Conservation (phyloP, 208 protist species). For the Perkinsela sp. region DNA sequence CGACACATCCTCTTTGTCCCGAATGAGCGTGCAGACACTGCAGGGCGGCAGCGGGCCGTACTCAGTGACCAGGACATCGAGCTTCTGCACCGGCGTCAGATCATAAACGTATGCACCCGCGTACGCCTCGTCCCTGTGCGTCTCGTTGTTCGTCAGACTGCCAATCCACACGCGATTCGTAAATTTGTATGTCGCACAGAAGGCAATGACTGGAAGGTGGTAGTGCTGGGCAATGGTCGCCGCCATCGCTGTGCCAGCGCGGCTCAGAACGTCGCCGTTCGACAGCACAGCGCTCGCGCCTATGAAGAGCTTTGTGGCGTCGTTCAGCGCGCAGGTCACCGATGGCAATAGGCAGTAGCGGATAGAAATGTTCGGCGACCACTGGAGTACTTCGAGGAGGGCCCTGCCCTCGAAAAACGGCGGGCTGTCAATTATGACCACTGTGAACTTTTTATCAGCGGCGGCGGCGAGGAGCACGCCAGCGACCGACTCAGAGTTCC, state of each 20-base stretch:
- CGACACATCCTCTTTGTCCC: conserved; percentile 13
- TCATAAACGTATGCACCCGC: conserved; percentile 24
- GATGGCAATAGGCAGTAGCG: conserved; percentile 72
- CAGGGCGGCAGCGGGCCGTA: conserved; percentile 47
- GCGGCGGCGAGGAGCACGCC: conserved; percentile 14
- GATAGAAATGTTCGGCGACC: conserved; percentile 24
- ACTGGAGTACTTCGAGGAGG: conserved; percentile 29
- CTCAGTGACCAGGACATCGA: conserved; percentile 61
- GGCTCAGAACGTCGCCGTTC: conserved; percentile 72
- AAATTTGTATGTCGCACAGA: conserved; percentile 93
- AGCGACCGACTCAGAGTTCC: conserved; percentile 19
- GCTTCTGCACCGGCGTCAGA: conserved; percentile 36
- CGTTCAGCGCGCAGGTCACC: conserved; percentile 28
- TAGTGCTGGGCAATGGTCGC: conserved; percentile 66
- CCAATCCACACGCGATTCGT: conserved; percentile 76
- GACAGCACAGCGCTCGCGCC: conserved; percentile 68
- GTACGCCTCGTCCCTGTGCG: conserved; percentile 10
- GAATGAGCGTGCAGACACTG: conserved; percentile 43
- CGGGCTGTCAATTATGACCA: conserved; percentile 77
- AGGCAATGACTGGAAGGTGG: conserved; percentile 79
- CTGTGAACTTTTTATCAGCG: conserved; percentile 23
- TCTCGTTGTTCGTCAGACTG: conserved; percentile 78
- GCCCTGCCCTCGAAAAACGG: conserved; percentile 62
- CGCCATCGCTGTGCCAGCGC: conserved; percentile 70
- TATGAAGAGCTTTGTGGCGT: conserved; percentile 56